Conservation (phyloP, 1,139 yeast species). For the Blastobotrys proliferans region DNA sequence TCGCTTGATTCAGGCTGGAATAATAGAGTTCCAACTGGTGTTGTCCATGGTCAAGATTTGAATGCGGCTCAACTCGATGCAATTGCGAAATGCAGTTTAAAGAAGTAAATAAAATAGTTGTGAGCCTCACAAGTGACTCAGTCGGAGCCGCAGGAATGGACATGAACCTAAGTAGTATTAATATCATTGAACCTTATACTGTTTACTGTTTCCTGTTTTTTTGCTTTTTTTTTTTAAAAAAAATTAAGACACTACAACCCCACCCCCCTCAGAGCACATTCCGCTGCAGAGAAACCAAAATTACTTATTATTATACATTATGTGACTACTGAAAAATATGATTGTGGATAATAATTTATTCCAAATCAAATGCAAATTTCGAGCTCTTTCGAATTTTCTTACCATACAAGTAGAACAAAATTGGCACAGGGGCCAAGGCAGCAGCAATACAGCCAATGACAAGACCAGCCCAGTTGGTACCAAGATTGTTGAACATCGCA, state of each 20-base stretch:
- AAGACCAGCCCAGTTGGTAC: constrained; percentile 75
- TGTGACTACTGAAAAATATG: neutral
- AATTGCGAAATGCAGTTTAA: no score
- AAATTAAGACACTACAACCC: no score
- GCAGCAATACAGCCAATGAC: constrained; percentile 63
- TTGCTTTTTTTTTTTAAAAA: neutral
- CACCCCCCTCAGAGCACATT: no score
- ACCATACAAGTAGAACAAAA: constrained; percentile 63
- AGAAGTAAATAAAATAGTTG: no score
- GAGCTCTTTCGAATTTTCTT: constrained; percentile 46
- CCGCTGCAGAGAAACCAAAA: no score
- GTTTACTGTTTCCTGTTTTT: neutral
- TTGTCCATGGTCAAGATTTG: constrained; percentile 2
- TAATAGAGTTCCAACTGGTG: constrained; percentile 1
- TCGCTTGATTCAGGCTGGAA: neutral
- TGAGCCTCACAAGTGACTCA: no score
- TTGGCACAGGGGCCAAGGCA: constrained; percentile 63
- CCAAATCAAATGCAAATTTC: constrained; percentile 12
- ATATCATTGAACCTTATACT: neutral
- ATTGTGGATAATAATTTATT: neutral
- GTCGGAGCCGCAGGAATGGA: no score
- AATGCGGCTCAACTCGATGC: no score
- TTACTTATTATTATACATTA: neutral
- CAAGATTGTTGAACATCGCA: constrained; percentile 62
- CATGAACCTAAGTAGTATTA: no score